Base-by-base conservation (phyloP, 164 flowering plant species). In the Chloranthus sessilifolius region DNA sequence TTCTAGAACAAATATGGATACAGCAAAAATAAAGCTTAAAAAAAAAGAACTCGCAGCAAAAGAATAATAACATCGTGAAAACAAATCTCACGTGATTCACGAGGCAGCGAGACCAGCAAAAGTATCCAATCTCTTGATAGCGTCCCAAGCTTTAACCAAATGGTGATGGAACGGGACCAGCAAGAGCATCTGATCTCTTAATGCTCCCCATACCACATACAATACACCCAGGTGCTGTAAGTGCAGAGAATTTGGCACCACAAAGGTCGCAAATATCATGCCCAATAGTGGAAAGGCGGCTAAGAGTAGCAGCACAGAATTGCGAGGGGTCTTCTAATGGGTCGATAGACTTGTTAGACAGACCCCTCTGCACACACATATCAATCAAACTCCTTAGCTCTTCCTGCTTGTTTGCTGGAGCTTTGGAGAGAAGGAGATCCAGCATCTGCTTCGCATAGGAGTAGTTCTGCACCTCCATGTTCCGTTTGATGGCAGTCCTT, bases 151-250 rank as follows among this genome's bases (percentile, higher is more conserved):
- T n/a, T 84, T 79, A 88, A 37, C 97, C 96, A 65, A 92, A 92
- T 23, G 97, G 99, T n/a, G 99, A 74, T 61, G 98, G 79, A 56
- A 79, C 85, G 23, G 95, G 81, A 1, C 55, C 72, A 19, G 71
- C 64, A 20, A 89, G 66, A 2, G 90, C 92, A 74, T 94, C 99
- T 26, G 99, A 94, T 67, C 99, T 79, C 57, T 87, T 87, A 43
- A 94, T 94, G 80, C 96, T 89, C 44, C 99, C 99, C 97, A 94
- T 94, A 7, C 99, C 99, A 76, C 99, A 94, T 9, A 89, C 76
- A 47, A 83, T 89, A 74, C 99, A 94, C 45, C 99, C 99, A 24
- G 97, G 97, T 22, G 92, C 27, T 3, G 86, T 62, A 26, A 94
- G 69, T n/a, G 97, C 97, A 9, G 99, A 80, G 52, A 89, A 94